Percentiles rank a stretch among this genome's conserved stretches.
Conservation (phyloP, 2,329 filamentous ascomycete species). For the Pseudocercospora fuligena region DNA sequence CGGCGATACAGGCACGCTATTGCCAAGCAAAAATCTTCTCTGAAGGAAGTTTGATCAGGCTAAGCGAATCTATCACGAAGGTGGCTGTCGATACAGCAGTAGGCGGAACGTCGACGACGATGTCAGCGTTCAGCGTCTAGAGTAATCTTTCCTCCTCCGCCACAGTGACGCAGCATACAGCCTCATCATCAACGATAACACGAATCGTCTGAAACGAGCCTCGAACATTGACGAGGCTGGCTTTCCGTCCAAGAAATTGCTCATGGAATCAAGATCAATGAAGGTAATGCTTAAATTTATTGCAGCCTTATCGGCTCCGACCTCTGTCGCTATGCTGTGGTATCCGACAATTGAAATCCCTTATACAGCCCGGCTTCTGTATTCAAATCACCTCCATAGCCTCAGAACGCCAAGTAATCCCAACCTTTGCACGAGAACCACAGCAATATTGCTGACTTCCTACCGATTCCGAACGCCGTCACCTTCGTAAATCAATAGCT, state of each 20-base stretch:
- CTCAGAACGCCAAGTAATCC: conserved; percentile 1
- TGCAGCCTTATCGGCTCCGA: neutral
- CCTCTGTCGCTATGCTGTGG: conserved; percentile 4
- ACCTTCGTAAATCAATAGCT: conserved; percentile 17
- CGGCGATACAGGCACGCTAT: neutral
- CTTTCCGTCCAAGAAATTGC: neutral
- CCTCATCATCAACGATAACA: neutral
- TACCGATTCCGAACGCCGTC: neutral
- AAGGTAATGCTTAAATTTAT: neutral
- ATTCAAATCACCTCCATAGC: conserved; percentile 1
- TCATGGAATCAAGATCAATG: neutral
- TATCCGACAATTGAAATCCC: neutral
- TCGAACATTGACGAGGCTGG: neutral
- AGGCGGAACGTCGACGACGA: neutral
- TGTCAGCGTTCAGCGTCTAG: neutral
- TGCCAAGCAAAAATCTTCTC: conserved; percentile 3
- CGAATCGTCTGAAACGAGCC: neutral
- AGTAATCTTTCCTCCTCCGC: neutral
- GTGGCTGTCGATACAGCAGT: neutral
- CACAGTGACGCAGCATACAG: neutral
- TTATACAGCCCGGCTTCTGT: neutral
- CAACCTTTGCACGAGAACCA: neutral
- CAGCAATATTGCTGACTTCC: neutral
- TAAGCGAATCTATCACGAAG: neutral
- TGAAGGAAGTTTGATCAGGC: neutral